These are phyloP conservation scores for Ambrosiella xylebori DNA, from an alignment of 2,329 filamentous ascomycete genomes.

Conservation along the genomic window DNA sequence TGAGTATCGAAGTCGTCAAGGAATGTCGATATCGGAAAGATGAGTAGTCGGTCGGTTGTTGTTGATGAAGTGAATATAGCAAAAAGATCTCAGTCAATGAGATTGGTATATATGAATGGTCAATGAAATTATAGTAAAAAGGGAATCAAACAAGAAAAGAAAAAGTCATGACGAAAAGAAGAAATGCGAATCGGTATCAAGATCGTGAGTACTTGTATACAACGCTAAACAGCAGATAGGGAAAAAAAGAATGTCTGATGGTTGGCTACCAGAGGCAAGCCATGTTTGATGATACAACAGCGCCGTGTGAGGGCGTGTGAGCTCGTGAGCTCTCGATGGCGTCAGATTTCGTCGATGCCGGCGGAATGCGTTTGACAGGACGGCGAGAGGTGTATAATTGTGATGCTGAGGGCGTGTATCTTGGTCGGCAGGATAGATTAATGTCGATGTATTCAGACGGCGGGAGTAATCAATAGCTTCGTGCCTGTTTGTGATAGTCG, in stretches of 20 bases:
- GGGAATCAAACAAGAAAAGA: neutral
- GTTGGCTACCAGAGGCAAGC: slow-evolving; percentile 3
- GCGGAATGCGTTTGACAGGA: neutral
- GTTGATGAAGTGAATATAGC: neutral
- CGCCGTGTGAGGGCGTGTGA: neutral
- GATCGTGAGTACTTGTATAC: neutral
- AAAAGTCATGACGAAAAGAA: neutral
- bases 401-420: neutral
- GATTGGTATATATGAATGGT: neutral
- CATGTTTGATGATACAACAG: neutral
- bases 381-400: neutral
- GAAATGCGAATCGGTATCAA: slow-evolving; percentile 16
- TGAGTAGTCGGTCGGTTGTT: neutral
- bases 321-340: neutral
- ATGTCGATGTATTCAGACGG: too few species aligned
- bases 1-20: too few species aligned
- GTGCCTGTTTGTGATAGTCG: too few species aligned
- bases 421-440: too few species aligned
- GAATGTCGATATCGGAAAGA: neutral
- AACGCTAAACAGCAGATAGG: neutral
- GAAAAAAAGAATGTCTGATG: neutral
- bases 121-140: neutral
- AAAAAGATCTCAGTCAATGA: neutral
- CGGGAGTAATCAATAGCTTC: too few species aligned
- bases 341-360: neutral